Conservation (phyloP, 2,329 filamentous ascomycete genomes). For the Nemania sp. region DNA sequence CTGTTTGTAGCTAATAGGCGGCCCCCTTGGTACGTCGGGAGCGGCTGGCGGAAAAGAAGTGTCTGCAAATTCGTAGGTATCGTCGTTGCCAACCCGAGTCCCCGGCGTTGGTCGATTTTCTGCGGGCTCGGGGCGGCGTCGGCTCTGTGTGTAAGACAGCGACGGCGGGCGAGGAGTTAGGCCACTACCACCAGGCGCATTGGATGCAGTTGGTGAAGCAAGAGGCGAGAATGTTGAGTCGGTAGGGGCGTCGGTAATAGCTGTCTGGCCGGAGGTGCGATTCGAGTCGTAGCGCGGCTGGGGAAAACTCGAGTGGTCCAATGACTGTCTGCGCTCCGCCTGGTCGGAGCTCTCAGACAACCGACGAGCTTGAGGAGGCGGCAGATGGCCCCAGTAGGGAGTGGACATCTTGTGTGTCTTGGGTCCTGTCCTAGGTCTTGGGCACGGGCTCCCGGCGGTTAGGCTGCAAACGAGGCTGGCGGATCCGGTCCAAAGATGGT, state of each 20-base stretch:
- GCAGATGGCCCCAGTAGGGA: constrained; percentile 70
- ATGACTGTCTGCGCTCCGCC: constrained; percentile 51
- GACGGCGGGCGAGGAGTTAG: constrained; percentile 71
- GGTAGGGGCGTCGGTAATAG: constrained; percentile 65
- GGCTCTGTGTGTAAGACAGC: constrained; percentile 60
- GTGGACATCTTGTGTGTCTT: no score
- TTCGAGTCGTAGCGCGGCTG: constrained; percentile 55
- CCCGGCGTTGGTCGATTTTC: constrained; percentile 59
- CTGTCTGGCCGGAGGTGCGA: constrained; percentile 67
- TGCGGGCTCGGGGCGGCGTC: constrained; percentile 57
- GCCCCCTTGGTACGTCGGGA: constrained; percentile 71
- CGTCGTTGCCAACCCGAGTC: constrained; percentile 58
- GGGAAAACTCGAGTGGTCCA: constrained; percentile 53
- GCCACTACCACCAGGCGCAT: constrained; percentile 64
- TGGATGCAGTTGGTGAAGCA: constrained; percentile 65
- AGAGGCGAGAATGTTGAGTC: constrained; percentile 70
- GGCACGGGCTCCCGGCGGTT: constrained; percentile 41
- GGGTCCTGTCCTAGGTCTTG: no score
- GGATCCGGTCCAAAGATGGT: constrained; percentile 39
- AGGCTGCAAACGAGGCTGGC: constrained; percentile 46
- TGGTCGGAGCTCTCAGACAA: constrained; percentile 53
- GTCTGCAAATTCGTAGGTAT: constrained; percentile 53
- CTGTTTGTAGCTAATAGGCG: constrained; percentile 68
- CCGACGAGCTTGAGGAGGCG: constrained; percentile 61
- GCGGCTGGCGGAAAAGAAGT: constrained; percentile 61